phyloP scores from a whole-genome alignment of 371 early-diverging fungal genomes.

The Sporodiniella umbellata region DNA sequence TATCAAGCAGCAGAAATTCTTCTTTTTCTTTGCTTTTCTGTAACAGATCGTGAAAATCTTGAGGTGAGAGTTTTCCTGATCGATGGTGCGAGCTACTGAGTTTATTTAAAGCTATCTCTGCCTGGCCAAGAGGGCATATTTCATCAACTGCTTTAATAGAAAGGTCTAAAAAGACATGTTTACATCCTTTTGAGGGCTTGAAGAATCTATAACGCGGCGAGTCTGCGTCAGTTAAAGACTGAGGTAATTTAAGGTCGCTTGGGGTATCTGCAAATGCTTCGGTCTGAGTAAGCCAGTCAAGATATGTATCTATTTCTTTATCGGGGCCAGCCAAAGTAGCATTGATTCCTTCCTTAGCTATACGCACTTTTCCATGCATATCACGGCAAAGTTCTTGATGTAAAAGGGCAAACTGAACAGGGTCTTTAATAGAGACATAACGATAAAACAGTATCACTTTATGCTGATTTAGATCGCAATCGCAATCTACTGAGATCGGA shows the following conservation, averaged over 20 bases:
- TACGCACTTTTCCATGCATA: conserved; percentile 64
- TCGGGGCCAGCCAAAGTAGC: conserved; percentile 59
- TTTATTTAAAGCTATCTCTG: conserved; percentile 13
- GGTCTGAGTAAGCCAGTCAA: conserved; percentile 38
- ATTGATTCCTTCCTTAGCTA: conserved; percentile 66
- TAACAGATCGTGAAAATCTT: conserved; percentile 42
- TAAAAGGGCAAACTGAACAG: conserved; percentile 37
- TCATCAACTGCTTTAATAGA: conserved; percentile 67
- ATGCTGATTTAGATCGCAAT: conserved; percentile 20
- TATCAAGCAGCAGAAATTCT: conserved; percentile 55
- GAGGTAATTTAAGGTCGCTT: background rate
- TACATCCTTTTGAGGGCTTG: conserved; percentile 68
- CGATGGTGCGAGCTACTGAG: conserved; percentile 18
- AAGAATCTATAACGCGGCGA: conserved; percentile 47
- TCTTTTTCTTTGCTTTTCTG: conserved; percentile 19
- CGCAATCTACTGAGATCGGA: conserved; percentile 31
- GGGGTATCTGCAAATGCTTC: conserved; percentile 5
- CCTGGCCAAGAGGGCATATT: conserved; percentile 63
- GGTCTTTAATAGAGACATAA: conserved; percentile 42
- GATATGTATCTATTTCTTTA: conserved; percentile 39
- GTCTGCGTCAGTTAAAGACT: background rate
- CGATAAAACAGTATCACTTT: conserved; percentile 65
- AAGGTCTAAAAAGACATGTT: conserved; percentile 59
- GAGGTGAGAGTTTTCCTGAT: conserved; percentile 41
- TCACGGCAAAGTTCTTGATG: conserved; percentile 28